Evolutionary conservation across 352 stramenopile genomes (phyloP).

Genomic region (Globisporangium paroecandrum): DNA sequence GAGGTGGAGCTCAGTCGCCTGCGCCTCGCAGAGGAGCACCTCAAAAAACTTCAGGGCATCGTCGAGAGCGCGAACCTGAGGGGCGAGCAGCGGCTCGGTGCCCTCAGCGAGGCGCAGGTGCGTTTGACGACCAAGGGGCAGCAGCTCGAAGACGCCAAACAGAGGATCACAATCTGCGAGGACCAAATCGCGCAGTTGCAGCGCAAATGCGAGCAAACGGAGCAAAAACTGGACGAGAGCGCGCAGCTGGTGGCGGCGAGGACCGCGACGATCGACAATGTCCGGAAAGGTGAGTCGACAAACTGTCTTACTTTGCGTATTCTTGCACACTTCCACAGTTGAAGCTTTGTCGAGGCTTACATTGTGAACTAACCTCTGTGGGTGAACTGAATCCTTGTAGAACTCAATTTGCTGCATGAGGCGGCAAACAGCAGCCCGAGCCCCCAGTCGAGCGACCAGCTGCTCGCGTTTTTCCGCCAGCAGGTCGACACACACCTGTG

Average conservation of each 20-base stretch:
- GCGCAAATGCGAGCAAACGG: slow-evolving; percentile 15
- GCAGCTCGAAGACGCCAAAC: background rate
- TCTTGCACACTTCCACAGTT: too few relatives aligned
- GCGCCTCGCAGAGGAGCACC: slow-evolving; percentile 8
- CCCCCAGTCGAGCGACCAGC: slow-evolving; percentile 25
- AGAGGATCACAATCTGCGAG: background rate
- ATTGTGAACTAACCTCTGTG: too few relatives aligned
- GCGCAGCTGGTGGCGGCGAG: slow-evolving; percentile 30
- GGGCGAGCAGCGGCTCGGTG: slow-evolving; percentile 5
- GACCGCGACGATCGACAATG: slow-evolving; percentile 45
- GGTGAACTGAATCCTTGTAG: slow-evolving; percentile 11
- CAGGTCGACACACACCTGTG: slow-evolving; percentile 48
- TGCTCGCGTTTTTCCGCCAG: slow-evolving; percentile 37
- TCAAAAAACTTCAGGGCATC: slow-evolving; percentile 11
- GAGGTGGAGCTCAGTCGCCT: slow-evolving; percentile 8
- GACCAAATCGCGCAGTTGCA: slow-evolving; percentile 7
- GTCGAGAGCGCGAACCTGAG: slow-evolving; percentile 9
- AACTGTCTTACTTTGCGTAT: background rate
- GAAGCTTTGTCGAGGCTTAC: too few relatives aligned
- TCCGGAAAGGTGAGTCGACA: slow-evolving; percentile 39
- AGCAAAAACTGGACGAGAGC: slow-evolving; percentile 24
- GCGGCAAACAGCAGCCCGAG: slow-evolving; percentile 8
- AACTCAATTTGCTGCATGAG: slow-evolving; percentile 30
- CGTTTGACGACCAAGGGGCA: background rate
- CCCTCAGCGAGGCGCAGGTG: background rate